A percentile compares a stretch with the other conserved stretches of the same genome.
Evolutionary conservation across 176 grass and related monocot species (phyloP).

Genomic region (Carex myosuroides): DNA sequence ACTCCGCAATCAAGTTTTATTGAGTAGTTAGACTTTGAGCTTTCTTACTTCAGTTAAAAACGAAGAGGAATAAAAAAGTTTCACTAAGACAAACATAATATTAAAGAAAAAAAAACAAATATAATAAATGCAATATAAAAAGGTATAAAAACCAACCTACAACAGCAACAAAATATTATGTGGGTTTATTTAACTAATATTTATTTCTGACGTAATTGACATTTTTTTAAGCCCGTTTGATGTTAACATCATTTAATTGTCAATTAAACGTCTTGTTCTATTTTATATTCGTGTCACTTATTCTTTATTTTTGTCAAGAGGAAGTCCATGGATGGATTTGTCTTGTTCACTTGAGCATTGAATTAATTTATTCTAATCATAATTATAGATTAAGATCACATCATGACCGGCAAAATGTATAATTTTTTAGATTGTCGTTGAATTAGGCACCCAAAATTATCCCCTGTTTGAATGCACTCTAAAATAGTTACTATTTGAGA

Average conservation of each 20-base stretch:
- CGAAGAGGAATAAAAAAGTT: no score
- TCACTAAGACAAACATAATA: no score
- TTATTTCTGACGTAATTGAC: background rate
- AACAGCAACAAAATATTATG: background rate
- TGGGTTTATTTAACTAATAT: background rate
- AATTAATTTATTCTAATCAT: background rate
- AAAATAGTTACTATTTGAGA: no score
- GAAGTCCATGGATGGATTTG: background rate
- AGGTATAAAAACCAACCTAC: background rate
- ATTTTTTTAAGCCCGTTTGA: background rate
- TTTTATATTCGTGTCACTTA: no score
- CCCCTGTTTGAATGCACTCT: no score
- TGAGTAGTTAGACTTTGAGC: no score
- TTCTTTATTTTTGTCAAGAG: no score
- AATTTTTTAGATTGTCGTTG: background rate
- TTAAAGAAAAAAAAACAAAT: no score
- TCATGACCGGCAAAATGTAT: background rate
- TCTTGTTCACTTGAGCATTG: background rate
- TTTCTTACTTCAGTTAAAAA: no score
- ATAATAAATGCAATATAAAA: background rate
- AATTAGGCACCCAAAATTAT: no score
- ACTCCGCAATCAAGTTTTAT: no score
- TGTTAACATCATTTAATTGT: background rate
- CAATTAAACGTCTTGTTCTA: background rate
- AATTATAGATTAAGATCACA: background rate